Evolutionary conservation across 1,284 basidiomycete genomes (phyloP).

Genomic region (Ustilago cynodontis): DNA sequence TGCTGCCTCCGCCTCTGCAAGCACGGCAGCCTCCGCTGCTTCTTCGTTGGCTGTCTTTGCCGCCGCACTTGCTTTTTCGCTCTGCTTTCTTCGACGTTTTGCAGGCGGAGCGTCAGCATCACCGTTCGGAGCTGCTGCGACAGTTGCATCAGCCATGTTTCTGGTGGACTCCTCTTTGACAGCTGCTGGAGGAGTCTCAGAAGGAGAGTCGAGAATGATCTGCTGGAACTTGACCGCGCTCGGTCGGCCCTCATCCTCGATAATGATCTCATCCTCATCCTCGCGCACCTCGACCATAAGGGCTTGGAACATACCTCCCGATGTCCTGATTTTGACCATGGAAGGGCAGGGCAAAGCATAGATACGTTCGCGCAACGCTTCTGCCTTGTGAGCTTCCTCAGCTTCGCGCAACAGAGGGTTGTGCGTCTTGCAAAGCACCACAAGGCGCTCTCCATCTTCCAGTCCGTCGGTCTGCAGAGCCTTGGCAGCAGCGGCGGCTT

Average conservation of each 20-base stretch:
- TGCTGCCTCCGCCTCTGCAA: slow-evolving; percentile 9
- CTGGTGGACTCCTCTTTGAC: slow-evolving; percentile 22
- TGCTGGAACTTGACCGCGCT: slow-evolving; percentile 50
- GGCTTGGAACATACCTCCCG: slow-evolving; percentile 55
- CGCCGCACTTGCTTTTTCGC: slow-evolving; percentile 30
- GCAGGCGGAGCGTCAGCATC: slow-evolving; percentile 11
- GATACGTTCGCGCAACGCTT: slow-evolving; percentile 45
- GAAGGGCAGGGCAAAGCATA: slow-evolving; percentile 34
- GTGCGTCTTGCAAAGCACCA: slow-evolving; percentile 66
- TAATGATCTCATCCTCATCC: slow-evolving; percentile 46
- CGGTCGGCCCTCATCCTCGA: slow-evolving; percentile 49
- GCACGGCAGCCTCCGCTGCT: slow-evolving; percentile 21
- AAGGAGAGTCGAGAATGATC: slow-evolving; percentile 34
- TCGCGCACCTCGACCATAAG: slow-evolving; percentile 44
- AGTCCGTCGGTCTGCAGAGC: slow-evolving; percentile 5
- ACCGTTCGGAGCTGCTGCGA: neutral
- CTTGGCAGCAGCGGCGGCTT: slow-evolving; percentile 1
- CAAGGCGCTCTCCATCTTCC: slow-evolving; percentile 57
- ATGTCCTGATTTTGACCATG: slow-evolving; percentile 51
- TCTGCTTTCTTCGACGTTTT: slow-evolving; percentile 42
- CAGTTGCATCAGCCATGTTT: neutral
- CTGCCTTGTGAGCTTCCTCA: slow-evolving; percentile 51
- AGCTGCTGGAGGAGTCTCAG: neutral
- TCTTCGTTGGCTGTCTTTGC: slow-evolving; percentile 34
- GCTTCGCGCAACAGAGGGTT: slow-evolving; percentile 60